Conservation (phyloP, 768 basidiomycete species). For the Pulveroboletus ravenelii region DNA sequence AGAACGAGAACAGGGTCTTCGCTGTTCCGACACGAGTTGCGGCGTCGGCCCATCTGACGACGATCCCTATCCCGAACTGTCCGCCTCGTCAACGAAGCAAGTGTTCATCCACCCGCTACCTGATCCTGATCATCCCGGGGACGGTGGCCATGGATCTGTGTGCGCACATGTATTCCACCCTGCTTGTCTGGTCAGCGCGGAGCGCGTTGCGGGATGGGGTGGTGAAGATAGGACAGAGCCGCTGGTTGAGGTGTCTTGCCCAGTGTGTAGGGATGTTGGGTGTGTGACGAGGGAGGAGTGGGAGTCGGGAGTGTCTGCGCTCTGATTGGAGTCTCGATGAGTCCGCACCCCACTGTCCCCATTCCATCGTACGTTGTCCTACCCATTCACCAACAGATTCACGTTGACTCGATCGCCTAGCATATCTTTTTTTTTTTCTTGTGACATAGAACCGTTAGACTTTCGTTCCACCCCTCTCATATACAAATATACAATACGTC, state of each 20-base stretch:
- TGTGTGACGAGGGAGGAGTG: slow-evolving; percentile 57
- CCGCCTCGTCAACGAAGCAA: slow-evolving; percentile 18
- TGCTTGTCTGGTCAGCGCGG: slow-evolving; percentile 64
- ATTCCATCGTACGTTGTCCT: slow-evolving; percentile 3
- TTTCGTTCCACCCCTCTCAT: no score
- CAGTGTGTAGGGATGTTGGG: slow-evolving; percentile 65
- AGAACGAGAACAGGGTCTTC: slow-evolving; percentile 66
- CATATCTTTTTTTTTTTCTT: background rate
- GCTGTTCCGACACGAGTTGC: slow-evolving; percentile 71
- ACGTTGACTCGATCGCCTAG: background rate
- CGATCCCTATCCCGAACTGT: slow-evolving; percentile 44
- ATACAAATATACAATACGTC: slow-evolving; percentile 1
- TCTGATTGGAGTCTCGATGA: slow-evolving; percentile 14
- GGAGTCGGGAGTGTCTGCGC: slow-evolving; percentile 41
- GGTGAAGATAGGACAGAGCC: slow-evolving; percentile 38
- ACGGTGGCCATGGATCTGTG: slow-evolving; percentile 24
- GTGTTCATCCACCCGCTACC: slow-evolving; percentile 22
- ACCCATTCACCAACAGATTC: background rate
- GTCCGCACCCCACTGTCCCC: background rate
- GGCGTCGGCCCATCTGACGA: slow-evolving; percentile 74
- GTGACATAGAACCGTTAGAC: background rate
- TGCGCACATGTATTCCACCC: slow-evolving; percentile 71
- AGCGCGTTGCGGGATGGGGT: slow-evolving; percentile 60
- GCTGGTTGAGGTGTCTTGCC: slow-evolving; percentile 66
- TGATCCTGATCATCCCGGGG: slow-evolving; percentile 7